phyloP scores from a whole-genome alignment of 208 protist genomes.

The Angomonas desouzai region DNA sequence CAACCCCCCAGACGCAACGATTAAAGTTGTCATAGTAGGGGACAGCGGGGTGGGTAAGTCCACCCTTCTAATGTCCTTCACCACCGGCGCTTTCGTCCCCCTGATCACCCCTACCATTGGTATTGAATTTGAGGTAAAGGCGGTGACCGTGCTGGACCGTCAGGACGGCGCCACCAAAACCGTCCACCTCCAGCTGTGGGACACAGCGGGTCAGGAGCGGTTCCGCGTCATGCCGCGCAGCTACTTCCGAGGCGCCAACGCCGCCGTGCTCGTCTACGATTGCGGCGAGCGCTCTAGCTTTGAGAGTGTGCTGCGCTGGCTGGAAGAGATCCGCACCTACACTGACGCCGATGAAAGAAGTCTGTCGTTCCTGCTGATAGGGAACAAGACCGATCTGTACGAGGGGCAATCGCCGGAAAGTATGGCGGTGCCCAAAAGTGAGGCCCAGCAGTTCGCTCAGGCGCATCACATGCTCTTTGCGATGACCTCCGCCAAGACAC shows the following conservation, averaged over 20 bases:
- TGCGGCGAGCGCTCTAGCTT: conserved; percentile 73
- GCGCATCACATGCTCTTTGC: conserved; percentile 80
- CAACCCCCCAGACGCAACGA: not conserved
- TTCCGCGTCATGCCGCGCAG: conserved; percentile 81
- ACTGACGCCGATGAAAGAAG: conserved; percentile 31
- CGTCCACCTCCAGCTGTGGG: conserved; percentile 87
- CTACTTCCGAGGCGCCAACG: conserved; percentile 83
- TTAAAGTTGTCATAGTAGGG: not conserved
- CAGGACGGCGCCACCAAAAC: conserved; percentile 33
- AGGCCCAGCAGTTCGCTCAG: conserved; percentile 60
- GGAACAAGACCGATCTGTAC: conserved; percentile 81
- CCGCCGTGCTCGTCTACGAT: conserved; percentile 88
- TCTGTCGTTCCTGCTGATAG: conserved; percentile 75
- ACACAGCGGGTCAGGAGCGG: conserved; percentile 84
- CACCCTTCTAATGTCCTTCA: not conserved
- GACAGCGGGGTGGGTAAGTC: conserved; percentile 4
- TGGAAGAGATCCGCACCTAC: conserved; percentile 70
- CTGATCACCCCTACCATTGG: conserved; percentile 48
- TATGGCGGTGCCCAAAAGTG: conserved; percentile 47
- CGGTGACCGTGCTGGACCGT: conserved; percentile 48
- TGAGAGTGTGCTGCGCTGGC: conserved; percentile 64
- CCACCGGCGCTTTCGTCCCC: not conserved
- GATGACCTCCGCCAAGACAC: conserved; percentile 79
- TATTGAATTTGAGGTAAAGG: conserved; percentile 81
- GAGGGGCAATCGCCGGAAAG: conserved; percentile 17